Evolutionary conservation across 768 basidiomycete species (phyloP), one percentile per base, ranked within the genome.

Genomic region (Podaxis sp.): DNA sequence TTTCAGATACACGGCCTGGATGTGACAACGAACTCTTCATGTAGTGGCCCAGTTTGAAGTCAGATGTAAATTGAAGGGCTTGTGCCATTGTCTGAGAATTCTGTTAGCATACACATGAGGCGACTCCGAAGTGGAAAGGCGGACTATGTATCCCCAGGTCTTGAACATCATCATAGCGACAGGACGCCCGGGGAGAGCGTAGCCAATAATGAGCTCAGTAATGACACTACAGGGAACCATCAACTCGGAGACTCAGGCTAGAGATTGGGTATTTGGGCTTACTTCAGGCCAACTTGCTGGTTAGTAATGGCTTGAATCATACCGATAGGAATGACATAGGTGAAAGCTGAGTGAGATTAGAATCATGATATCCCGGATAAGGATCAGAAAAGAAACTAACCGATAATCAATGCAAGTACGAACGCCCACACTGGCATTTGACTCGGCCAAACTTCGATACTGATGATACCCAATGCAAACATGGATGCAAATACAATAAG

Each of bases 111-210:
- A 12, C 28, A 15, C 28, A 24, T 37, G 22, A 22, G 22, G 10
- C 22, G 20, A 41, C 3, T 13, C 11, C 2, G 13, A 24, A 22
- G 7, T 15, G 24, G 6, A 41, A 4, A 46, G 36, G 26, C 49
- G 6, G 57, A 69, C 64, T 38, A 84, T 84, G 68, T 85, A 86
- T 2, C 82, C 83, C 80, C 79, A 84, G 17, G 78, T 80, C 76
- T 87, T 88, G 78, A 87, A 87, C 80, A 87, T 80, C 86, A 87
- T 87, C 82, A 87, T 84, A 4, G 88, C 88, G 52, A 87, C 75
- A 0, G 86, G 86, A 41, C 78, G 80, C 1, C 91, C 91, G 2
- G 91, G 91, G 33, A 90, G 79, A 8, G 82, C 83, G 69, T 91
- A 79, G 3, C 87, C 87, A 26, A 84, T 81, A 59, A 89, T 80